phyloP scores from a whole-genome alignment of 1,284 basidiomycete species.

The Erythrobasidium hasegawianum region DNA sequence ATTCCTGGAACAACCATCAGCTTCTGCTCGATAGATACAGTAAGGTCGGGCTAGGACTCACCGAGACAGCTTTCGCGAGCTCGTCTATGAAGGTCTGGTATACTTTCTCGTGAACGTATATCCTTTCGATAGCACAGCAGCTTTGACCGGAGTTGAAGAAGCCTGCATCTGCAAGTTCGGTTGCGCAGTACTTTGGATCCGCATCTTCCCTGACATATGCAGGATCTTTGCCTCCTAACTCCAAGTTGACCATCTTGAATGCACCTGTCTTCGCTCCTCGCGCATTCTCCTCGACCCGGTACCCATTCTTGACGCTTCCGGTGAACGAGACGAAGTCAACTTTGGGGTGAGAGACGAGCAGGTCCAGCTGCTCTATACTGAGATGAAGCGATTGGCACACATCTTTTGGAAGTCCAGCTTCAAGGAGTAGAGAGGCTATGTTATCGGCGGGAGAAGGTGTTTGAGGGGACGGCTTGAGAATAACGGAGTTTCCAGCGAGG shows the following conservation, averaged over 20 bases:
- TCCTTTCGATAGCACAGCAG: slow-evolving; percentile 81
- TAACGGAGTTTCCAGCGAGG: slow-evolving; percentile 68
- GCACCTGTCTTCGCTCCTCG: slow-evolving; percentile 56
- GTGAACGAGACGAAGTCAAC: slow-evolving; percentile 87
- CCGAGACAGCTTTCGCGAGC: slow-evolving; percentile 70
- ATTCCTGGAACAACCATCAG: slow-evolving; percentile 54
- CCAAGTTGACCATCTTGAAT: slow-evolving; percentile 66
- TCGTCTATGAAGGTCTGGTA: slow-evolving; percentile 76
- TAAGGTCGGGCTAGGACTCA: slow-evolving; percentile 43
- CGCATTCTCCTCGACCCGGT: slow-evolving; percentile 50
- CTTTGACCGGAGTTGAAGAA: slow-evolving; percentile 96
- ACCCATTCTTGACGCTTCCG: slow-evolving; percentile 63
- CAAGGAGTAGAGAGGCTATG: slow-evolving; percentile 63
- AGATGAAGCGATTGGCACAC: slow-evolving; percentile 68
- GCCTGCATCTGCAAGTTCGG: slow-evolving; percentile 83
- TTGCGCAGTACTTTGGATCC: slow-evolving; percentile 73
- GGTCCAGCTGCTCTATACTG: slow-evolving; percentile 61
- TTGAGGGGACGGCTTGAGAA: slow-evolving; percentile 92
- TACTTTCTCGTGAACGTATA: slow-evolving; percentile 83
- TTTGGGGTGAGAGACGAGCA: slow-evolving; percentile 63
- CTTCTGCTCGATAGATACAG: neutral
- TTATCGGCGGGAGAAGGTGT: slow-evolving; percentile 83
- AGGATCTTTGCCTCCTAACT: slow-evolving; percentile 94
- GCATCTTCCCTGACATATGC: slow-evolving; percentile 78
- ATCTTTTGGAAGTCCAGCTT: slow-evolving; percentile 71